A percentile compares a stretch with the other conserved stretches of the same genome.
phyloP scores from a whole-genome alignment of 257 asterid species.

The Capsicum pubescens region DNA sequence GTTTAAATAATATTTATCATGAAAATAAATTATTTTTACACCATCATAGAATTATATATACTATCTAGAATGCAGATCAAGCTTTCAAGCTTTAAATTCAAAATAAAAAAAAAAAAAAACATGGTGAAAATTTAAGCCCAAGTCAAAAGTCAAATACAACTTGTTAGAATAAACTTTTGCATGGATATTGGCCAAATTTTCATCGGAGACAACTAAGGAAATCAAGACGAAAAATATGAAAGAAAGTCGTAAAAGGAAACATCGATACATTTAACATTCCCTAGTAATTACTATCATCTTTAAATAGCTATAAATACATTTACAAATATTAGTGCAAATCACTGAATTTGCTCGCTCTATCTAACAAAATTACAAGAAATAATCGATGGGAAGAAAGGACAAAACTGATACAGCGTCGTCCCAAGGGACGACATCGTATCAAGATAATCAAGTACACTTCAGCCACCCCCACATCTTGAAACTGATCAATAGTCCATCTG shows the following conservation, averaged over 20 bases:
- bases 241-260: neutral
- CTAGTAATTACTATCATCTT: neutral
- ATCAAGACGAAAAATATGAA: neutral
- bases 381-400: slow-evolving; percentile 7
- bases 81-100: too few relatives aligned
- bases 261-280: neutral
- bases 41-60: too few relatives aligned
- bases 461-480: slow-evolving; percentile 57
- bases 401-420: neutral
- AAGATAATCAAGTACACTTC: slow-evolving; percentile 39
- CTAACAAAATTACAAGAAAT: neutral
- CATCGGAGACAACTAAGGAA: neutral
- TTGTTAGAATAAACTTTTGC: neutral
- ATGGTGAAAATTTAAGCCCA: neutral
- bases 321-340: neutral
- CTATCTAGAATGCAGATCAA: neutral
- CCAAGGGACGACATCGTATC: neutral
- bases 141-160: too few relatives aligned
- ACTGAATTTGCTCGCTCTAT: neutral
- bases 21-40: too few relatives aligned
- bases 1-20: too few relatives aligned
- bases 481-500: slow-evolving; percentile 32
- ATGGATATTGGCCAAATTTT: neutral
- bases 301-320: neutral
- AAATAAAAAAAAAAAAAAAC: too few relatives aligned